These are phyloP conservation scores for Plectosphaerella plurivora DNA, from an alignment of 2,329 filamentous ascomycete species.

Conservation along the genomic window DNA sequence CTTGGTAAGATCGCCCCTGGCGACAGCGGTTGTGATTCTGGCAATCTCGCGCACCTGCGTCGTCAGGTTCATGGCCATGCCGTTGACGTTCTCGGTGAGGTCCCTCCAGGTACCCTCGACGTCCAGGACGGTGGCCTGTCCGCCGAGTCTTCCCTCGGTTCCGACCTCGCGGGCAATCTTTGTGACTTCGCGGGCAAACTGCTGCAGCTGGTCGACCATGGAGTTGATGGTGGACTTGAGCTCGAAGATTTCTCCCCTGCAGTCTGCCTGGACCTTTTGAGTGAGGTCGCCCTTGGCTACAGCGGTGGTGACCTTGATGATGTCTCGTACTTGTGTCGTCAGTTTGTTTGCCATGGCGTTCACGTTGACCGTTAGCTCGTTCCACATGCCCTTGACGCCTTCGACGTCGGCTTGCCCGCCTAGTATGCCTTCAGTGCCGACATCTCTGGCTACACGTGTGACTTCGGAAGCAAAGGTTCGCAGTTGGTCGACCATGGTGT, in stretches of 20 bases:
- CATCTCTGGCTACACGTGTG: slow-evolving; percentile 76
- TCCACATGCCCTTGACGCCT: slow-evolving; percentile 85
- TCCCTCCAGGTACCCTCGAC: slow-evolving; percentile 97
- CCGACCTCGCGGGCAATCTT: slow-evolving; percentile 95
- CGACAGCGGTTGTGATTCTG: slow-evolving; percentile 92
- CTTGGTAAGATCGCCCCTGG: slow-evolving; percentile 87
- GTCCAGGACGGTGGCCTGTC: slow-evolving; percentile 92
- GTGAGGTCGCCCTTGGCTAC: slow-evolving; percentile 84
- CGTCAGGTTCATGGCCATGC: slow-evolving; percentile 97
- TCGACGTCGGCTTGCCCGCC: slow-evolving; percentile 80
- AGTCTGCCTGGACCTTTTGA: slow-evolving; percentile 92
- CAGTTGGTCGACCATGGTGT: slow-evolving; percentile 85
- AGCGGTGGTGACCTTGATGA: slow-evolving; percentile 74
- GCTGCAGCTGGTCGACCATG: slow-evolving; percentile 97
- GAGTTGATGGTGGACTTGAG: slow-evolving; percentile 98
- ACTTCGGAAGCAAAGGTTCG: slow-evolving; percentile 82
- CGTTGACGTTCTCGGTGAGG: slow-evolving; percentile 91
- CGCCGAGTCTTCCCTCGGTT: slow-evolving; percentile 88
- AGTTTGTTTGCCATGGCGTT: slow-evolving; percentile 87
- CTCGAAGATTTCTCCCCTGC: slow-evolving; percentile 85
- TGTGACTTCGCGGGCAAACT: slow-evolving; percentile 95
- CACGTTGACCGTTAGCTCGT: slow-evolving; percentile 79
- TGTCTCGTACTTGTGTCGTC: slow-evolving; percentile 88
- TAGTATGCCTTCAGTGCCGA: slow-evolving; percentile 78
- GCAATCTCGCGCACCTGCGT: slow-evolving; percentile 98